Percentiles rank a stretch among this genome's conserved stretches.
Evolutionary conservation across 2,329 filamentous ascomycete species (phyloP).

Genomic region (Claviceps humidiphila): DNA sequence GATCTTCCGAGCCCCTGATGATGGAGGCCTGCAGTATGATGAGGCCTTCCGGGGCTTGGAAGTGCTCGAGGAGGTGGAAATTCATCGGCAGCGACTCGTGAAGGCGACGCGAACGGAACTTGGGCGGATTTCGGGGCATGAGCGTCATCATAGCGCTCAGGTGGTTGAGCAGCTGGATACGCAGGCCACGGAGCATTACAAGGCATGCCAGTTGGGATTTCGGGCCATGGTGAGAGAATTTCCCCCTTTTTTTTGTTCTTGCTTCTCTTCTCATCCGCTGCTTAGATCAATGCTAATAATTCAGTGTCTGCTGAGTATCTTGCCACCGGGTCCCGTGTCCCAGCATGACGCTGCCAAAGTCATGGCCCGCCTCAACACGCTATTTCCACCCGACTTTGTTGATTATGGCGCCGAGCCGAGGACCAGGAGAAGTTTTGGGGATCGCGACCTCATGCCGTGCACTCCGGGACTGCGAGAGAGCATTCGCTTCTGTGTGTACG

Average conservation of each 20-base stretch:
- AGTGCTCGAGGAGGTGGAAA: constrained; percentile 20
- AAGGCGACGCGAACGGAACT: constrained; percentile 11
- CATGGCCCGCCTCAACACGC: constrained; percentile 23
- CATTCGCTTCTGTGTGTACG: constrained; percentile 22
- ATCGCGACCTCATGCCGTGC: constrained; percentile 16
- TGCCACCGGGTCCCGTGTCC: constrained; percentile 1
- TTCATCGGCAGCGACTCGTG: constrained; percentile 17
- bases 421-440: constrained; percentile 6
- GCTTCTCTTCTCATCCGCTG: background rate
- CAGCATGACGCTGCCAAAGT: constrained; percentile 11
- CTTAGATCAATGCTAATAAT: background rate
- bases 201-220: constrained; percentile 19
- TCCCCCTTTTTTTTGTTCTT: background rate
- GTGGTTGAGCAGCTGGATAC: constrained; percentile 19
- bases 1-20: constrained; percentile 16
- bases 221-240: constrained; percentile 17
- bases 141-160: constrained; percentile 7
- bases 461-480: constrained; percentile 20
- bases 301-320: constrained; percentile 2
- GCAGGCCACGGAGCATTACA: constrained; percentile 16
- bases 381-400: constrained; percentile 17
- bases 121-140: constrained; percentile 4
- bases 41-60: constrained; percentile 18
- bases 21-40: constrained; percentile 16
- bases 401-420: constrained; percentile 8